These are phyloP conservation scores for Amanita rubescens DNA, from an alignment of 768 basidiomycete genomes.

Conservation along the genomic window DNA sequence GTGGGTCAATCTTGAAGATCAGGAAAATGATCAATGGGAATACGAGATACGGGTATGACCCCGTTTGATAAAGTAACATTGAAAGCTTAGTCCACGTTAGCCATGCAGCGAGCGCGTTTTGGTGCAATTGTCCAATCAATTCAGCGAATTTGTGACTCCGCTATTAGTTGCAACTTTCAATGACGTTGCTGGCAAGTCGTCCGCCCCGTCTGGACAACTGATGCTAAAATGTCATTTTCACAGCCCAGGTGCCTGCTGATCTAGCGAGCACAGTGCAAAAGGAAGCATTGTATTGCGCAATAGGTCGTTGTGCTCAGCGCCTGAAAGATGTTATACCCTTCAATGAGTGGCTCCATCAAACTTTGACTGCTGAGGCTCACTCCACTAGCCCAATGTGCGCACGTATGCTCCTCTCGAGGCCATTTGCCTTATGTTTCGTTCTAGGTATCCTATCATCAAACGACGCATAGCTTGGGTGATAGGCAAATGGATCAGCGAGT, in stretches of 20 bases:
- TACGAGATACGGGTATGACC: slow-evolving; percentile 77
- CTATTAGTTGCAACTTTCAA: slow-evolving; percentile 55
- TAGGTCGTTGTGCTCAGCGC: slow-evolving; percentile 71
- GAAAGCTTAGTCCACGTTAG: slow-evolving; percentile 31
- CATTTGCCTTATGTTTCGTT: neutral
- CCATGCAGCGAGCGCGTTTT: slow-evolving; percentile 92
- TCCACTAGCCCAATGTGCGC: slow-evolving; percentile 53
- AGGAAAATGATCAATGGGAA: slow-evolving; percentile 89
- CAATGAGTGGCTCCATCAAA: slow-evolving; percentile 57
- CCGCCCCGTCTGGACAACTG: neutral
- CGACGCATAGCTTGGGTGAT: slow-evolving; percentile 94
- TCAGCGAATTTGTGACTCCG: slow-evolving; percentile 60
- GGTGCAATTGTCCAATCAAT: slow-evolving; percentile 68
- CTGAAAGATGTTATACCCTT: slow-evolving; percentile 63
- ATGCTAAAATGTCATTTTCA: slow-evolving; percentile 1
- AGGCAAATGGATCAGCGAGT: slow-evolving; percentile 80
- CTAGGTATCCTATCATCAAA: slow-evolving; percentile 85
- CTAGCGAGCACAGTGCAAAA: slow-evolving; percentile 63
- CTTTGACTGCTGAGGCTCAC: slow-evolving; percentile 51
- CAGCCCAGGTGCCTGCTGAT: slow-evolving; percentile 42
- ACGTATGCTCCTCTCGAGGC: neutral
- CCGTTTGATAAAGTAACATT: neutral
- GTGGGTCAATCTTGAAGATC: slow-evolving; percentile 87
- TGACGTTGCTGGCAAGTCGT: slow-evolving; percentile 47
- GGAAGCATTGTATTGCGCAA: slow-evolving; percentile 82